Evolutionary conservation across 805 yeast species (phyloP).

Genomic region (Candida tibetensis): DNA sequence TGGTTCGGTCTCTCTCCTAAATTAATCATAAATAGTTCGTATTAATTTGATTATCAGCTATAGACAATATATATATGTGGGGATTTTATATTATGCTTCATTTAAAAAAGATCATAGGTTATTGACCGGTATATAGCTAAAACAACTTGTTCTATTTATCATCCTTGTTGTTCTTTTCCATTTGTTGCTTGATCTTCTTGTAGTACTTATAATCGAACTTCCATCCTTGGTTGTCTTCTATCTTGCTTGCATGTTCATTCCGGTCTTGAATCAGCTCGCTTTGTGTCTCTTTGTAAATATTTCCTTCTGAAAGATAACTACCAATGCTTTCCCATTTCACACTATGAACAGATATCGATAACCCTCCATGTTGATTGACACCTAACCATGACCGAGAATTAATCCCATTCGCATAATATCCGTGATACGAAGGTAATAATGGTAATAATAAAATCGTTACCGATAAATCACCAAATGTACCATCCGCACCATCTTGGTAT

Average conservation of each 20-base stretch:
- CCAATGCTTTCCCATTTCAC: conserved; percentile 48
- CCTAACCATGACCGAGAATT: conserved; percentile 70
- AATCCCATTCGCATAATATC: conserved; percentile 65
- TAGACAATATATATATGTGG: no score
- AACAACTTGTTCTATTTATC: no score
- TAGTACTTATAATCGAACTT: conserved; percentile 27
- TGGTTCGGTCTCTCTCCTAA: no score
- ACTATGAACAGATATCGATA: conserved; percentile 60
- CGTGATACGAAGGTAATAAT: conserved; percentile 57
- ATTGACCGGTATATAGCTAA: no score
- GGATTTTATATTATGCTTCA: no score
- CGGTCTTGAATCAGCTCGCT: conserved; percentile 24
- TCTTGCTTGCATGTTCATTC: conserved; percentile 8
- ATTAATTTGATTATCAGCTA: no score
- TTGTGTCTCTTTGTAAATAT: conserved; percentile 27
- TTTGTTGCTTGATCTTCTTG: conserved; percentile 26
- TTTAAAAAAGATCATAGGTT: no score
- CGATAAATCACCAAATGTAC: conserved; percentile 44
- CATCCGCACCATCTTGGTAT: conserved; percentile 20
- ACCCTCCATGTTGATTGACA: conserved; percentile 66
- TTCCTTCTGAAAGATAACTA: conserved; percentile 26
- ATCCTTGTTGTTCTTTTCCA: conserved; percentile 7
- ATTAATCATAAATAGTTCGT: no score
- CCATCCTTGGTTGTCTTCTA: conserved; percentile 29
- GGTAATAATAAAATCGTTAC: conserved; percentile 69